Evolutionary conservation across 176 grass and related monocot genomes (phyloP), one percentile per base, ranked within the genome.

Genomic region (Ensete ventricosum): DNA sequence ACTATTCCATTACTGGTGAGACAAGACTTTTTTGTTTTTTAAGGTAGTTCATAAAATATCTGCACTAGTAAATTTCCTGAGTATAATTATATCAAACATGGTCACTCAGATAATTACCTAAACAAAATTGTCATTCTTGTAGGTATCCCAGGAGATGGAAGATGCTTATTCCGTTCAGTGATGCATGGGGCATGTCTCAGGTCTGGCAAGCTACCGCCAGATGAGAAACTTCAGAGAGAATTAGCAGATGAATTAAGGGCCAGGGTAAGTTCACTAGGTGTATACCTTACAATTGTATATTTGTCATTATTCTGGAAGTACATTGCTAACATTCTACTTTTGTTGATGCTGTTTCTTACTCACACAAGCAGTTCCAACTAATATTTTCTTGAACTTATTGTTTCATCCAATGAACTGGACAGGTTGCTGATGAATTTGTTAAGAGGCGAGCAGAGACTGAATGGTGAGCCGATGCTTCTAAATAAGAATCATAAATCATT

Each of bases 141-240:
- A 94, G 95, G 88, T 4, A 99, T 94, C 78, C 90, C 95, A 64
- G 95, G 95, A 82, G 90, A 99, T 81, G 92, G 88, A 72, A 84
- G 92, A 65, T 96, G 92, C 57, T 81, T 96, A 52, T 91, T 96
- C 73, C 86, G 90, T 62, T 94, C 95, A 7, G 82, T 99, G 59
- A 84, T 83, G 74, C 90, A 94, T 79, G 95, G 90, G 52, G 88
- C 90, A 8, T 86, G 86, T 50, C n/a, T 86, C 62, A 68, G 88
- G 9, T 81, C 81, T 10, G 86, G 90, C 55, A 79, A 72, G 76
- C 54, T 84, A 12, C 58, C 81, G 73, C 95, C 90, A 64, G 78
- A 79, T 71, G 84, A 94, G 64, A 70, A 84, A 65, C 82, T 94
- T 87, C 86, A 94, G 82, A 84, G 82, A 79, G 86, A 89, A 64